phyloP scores from a whole-genome alignment of 2,329 filamentous ascomycete genomes.

The Trichoderma guizhouense region DNA sequence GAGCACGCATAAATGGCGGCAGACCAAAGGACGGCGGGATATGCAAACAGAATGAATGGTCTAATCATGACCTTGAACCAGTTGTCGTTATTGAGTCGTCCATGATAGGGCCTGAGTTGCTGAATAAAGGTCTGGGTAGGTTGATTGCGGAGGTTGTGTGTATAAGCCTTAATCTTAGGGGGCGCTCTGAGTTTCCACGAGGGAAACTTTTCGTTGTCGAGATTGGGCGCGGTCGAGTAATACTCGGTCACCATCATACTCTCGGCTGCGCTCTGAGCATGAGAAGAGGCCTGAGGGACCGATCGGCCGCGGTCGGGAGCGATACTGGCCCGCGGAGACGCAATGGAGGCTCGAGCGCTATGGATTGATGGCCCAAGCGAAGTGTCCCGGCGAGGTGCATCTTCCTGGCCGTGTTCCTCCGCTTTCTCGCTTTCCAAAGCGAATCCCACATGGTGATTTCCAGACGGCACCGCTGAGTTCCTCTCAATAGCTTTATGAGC shows the following conservation, averaged over 20 bases:
- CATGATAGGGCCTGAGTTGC: conserved; percentile 73
- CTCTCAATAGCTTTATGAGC: background rate
- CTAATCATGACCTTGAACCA: conserved; percentile 76
- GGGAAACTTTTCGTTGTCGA: conserved; percentile 43
- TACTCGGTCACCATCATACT: conserved; percentile 26
- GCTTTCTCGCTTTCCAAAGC: background rate
- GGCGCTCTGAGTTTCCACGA: conserved; percentile 33
- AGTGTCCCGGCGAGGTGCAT: background rate
- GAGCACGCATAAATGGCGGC: conserved; percentile 80
- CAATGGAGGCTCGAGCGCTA: background rate
- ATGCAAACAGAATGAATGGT: conserved; percentile 82
- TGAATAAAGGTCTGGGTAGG: conserved; percentile 70
- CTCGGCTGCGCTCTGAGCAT: conserved; percentile 14
- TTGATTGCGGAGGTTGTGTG: conserved; percentile 61
- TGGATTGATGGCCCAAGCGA: background rate
- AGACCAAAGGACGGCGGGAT: conserved; percentile 88
- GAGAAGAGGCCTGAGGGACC: background rate
- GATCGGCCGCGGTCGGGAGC: conserved; percentile 2
- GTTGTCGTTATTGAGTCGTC: conserved; percentile 70
- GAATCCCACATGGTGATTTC: background rate
- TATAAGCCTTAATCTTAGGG: conserved; percentile 56
- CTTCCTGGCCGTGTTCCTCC: background rate
- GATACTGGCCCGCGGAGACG: conserved; percentile 1
- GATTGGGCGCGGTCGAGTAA: conserved; percentile 30
- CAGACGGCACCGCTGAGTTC: background rate